Percentiles rank a stretch among this genome's conserved stretches.
Evolutionary conservation across 2,329 filamentous ascomycete genomes (phyloP).

Genomic region (Elsinoe perseae): DNA sequence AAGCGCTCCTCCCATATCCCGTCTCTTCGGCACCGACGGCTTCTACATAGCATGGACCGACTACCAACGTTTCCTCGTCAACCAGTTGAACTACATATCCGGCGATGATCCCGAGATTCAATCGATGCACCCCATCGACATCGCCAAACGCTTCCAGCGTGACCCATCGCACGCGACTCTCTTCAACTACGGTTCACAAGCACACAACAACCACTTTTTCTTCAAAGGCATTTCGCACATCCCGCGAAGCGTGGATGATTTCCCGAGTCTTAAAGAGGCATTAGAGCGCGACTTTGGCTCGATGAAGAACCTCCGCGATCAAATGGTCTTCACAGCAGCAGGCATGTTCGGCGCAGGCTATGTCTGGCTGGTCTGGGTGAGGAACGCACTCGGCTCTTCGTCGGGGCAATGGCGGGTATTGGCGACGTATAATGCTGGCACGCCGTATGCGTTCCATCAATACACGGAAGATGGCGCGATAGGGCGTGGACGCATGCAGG

Average conservation of each 20-base stretch:
- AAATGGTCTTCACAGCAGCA: constrained; percentile 71
- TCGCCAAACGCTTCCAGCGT: constrained; percentile 63
- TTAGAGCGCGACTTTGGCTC: constrained; percentile 70
- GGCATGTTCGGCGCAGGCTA: constrained; percentile 97
- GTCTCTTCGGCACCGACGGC: constrained; percentile 60
- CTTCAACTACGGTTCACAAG: constrained; percentile 97
- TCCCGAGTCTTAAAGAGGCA: constrained; percentile 46
- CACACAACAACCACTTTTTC: constrained; percentile 85
- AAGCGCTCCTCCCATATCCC: constrained; percentile 23
- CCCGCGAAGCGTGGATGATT: constrained; percentile 44
- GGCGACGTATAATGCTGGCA: constrained; percentile 83
- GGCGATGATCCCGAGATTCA: constrained; percentile 38
- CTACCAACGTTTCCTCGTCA: constrained; percentile 67
- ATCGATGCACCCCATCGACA: constrained; percentile 9
- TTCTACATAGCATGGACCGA: constrained; percentile 73
- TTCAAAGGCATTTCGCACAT: constrained; percentile 44
- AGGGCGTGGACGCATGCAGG: constrained; percentile 47
- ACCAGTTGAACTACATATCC: constrained; percentile 67
- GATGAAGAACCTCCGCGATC: constrained; percentile 69
- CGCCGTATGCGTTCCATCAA: constrained; percentile 42
- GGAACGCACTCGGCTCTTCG: constrained; percentile 28
- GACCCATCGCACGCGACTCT: constrained; percentile 66
- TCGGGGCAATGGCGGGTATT: constrained; percentile 57
- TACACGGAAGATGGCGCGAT: constrained; percentile 73
- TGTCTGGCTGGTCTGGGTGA: constrained; percentile 71